Evolutionary conservation across 805 yeast genomes (phyloP).

Genomic region (Aciculoconidium aculeatum): DNA sequence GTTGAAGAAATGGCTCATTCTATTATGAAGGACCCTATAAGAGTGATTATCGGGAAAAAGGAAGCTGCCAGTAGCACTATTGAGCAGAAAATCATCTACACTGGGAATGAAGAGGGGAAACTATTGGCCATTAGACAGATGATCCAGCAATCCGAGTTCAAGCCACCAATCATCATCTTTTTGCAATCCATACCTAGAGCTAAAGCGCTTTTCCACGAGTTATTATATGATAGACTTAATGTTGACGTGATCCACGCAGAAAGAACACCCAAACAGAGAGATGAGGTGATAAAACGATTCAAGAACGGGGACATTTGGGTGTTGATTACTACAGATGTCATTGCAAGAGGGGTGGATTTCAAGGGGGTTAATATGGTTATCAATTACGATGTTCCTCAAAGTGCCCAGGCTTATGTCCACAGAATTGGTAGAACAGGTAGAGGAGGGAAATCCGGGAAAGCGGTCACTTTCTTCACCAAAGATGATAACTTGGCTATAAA

Average conservation of each 20-base stretch:
- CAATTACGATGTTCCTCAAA: slow-evolving; percentile 93
- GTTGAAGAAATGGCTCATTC: slow-evolving; percentile 84
- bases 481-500: slow-evolving; percentile 74
- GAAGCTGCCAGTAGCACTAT: slow-evolving; percentile 86
- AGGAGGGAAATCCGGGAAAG: slow-evolving; percentile 81
- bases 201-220: slow-evolving; percentile 89
- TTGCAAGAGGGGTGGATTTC: slow-evolving; percentile 96
- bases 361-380: slow-evolving; percentile 92
- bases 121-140: slow-evolving; percentile 84
- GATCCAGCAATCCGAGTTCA: slow-evolving; percentile 76
- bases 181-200: slow-evolving; percentile 91
- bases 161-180: slow-evolving; percentile 90
- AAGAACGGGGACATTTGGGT: slow-evolving; percentile 93
- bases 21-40: slow-evolving; percentile 79
- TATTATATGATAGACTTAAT: slow-evolving; percentile 83
- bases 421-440: slow-evolving; percentile 99
- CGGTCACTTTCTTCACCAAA: slow-evolving; percentile 89
- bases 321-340: slow-evolving; percentile 90
- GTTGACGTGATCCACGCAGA: slow-evolving; percentile 97
- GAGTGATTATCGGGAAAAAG: slow-evolving; percentile 87
- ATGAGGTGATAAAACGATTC: slow-evolving; percentile 75
- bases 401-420: slow-evolving; percentile 93
- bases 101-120: slow-evolving; percentile 96
- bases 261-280: slow-evolving; percentile 83
- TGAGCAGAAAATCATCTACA: slow-evolving; percentile 75